Percentiles rank a stretch among this genome's conserved stretches.
Conservation (phyloP, 495 filamentous ascomycete genomes). For the Aspergillus incahuasiensis region DNA sequence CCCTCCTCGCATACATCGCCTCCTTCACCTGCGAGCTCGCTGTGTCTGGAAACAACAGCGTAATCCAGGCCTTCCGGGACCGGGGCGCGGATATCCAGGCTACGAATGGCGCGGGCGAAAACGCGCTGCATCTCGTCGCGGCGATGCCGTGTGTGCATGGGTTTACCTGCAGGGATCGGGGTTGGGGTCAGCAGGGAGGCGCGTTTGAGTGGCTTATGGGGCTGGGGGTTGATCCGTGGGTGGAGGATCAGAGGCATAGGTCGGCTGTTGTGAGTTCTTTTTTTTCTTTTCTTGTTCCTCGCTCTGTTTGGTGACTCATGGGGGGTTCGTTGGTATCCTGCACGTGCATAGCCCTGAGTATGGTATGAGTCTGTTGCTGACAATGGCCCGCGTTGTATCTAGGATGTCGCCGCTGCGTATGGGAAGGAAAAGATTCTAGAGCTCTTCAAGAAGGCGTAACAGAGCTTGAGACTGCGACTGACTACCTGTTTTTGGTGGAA, state of each 20-base stretch:
- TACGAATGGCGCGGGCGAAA: not conserved
- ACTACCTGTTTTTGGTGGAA: too few species aligned
- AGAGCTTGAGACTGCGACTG: too few species aligned
- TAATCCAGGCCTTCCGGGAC: not conserved
- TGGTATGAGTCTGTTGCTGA: too few species aligned
- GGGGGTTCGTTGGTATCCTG: too few species aligned
- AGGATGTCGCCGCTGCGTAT: constrained; percentile 10
- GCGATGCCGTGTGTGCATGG: not conserved
- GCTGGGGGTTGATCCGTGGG: constrained; percentile 2
- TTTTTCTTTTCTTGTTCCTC: not conserved
- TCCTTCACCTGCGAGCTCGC: too few species aligned
- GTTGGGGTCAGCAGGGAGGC: not conserved
- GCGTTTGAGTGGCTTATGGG: not conserved
- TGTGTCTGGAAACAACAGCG: not conserved
- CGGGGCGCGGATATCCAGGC: not conserved
- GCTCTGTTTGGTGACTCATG: not conserved
- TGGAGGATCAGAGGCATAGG: constrained; percentile 1
- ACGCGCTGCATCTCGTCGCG: not conserved
- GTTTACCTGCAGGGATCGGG: not conserved
- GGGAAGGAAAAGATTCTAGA: not conserved
- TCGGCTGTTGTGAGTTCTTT: not conserved
- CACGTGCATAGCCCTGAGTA: too few species aligned
- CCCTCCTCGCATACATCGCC: not conserved
- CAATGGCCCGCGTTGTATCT: not conserved
- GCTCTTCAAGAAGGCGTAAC: constrained; percentile 5